These are phyloP conservation scores for Pseudogymnoascus sp. DNA, from an alignment of 2,329 filamentous ascomycete species.

Conservation along the genomic window DNA sequence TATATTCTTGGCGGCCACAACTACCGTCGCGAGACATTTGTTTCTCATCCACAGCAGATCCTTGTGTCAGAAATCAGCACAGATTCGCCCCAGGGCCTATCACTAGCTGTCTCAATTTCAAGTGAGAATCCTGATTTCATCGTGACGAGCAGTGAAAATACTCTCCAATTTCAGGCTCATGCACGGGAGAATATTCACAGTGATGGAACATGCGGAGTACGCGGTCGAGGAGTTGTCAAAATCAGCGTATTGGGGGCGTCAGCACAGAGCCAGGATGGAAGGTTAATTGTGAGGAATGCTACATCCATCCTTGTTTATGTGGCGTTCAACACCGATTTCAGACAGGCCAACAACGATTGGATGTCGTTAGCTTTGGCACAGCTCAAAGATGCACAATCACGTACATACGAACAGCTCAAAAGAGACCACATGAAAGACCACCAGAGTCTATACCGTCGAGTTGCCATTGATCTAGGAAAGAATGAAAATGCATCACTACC, in stretches of 20 bases:
- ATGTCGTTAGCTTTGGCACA: no score
- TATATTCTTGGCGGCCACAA: background rate
- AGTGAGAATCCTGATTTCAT: background rate
- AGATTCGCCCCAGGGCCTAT: slow-evolving; percentile 1
- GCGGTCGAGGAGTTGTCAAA: slow-evolving; percentile 2
- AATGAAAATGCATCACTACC: no score
- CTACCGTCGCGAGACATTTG: slow-evolving; percentile 4
- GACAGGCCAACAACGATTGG: no score
- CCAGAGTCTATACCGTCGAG: no score
- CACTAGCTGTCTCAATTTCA: background rate
- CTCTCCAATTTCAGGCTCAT: background rate
- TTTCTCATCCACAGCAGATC: slow-evolving; percentile 6
- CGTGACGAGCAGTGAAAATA: background rate
- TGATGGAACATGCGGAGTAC: slow-evolving; percentile 1
- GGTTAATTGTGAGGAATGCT: no score
- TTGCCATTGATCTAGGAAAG: no score
- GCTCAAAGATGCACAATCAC: no score
- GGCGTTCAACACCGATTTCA: no score
- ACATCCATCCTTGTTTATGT: no score
- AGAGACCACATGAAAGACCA: no score
- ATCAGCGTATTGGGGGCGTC: background rate
- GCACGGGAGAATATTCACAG: background rate
- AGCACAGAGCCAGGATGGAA: no score
- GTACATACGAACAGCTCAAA: no score
- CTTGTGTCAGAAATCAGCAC: slow-evolving; percentile 3